Evolutionary conservation across 352 stramenopile species (phyloP), one percentile per base, ranked within the genome.

Genomic region (Globisporangium abappressorium): DNA sequence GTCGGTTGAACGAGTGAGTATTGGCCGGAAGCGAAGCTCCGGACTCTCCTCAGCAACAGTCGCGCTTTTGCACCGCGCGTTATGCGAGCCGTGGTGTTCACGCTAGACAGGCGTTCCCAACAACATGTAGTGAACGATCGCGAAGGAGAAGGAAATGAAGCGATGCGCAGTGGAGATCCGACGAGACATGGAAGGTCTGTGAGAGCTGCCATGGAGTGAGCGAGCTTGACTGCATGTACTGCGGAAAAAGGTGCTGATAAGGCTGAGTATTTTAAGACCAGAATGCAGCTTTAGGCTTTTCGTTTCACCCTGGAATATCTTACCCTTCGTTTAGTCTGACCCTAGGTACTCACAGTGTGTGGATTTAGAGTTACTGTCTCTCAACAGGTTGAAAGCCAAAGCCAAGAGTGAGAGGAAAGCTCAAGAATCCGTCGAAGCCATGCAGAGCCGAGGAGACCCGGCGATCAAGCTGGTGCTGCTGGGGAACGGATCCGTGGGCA

Each of bases 401-500:
- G 41, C 46, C 20, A 24, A 56, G 53, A 34, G 53, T 18, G 24
- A 57, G 51, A 57, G 12, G 4, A 34, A 20, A 49, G 46, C 46
- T 12, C 7, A 33, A 59, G 38, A 46, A 56, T 28, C 7, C 8
- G 22, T 46, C 9, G 20, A 26, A 34, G n/a, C 26, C 28, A 73
- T 66, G 63, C 56, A 62, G 47, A 70, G 51, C n/a, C 69, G 71
- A 62, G 80, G 78, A 4, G 81, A 91, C 65, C 65, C 79, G n/a
- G 75, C 73, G 22, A 90, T 91, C 72, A 96, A 97, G 70, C 72
- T 97, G 34, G 81, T 97, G 60, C 61, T 97, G 61, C 71, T 96
- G 61, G 85, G 88, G 26, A 95, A 97, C 62, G 90, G 85, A 12
- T 94, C 80, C 11, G 88, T 96, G n/a, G 85, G 88, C 34, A 96